A percentile compares a stretch with the other conserved stretches of the same genome.
Evolutionary conservation across 176 grass and related monocot species (phyloP).

Genomic region (Secale cereale): DNA sequence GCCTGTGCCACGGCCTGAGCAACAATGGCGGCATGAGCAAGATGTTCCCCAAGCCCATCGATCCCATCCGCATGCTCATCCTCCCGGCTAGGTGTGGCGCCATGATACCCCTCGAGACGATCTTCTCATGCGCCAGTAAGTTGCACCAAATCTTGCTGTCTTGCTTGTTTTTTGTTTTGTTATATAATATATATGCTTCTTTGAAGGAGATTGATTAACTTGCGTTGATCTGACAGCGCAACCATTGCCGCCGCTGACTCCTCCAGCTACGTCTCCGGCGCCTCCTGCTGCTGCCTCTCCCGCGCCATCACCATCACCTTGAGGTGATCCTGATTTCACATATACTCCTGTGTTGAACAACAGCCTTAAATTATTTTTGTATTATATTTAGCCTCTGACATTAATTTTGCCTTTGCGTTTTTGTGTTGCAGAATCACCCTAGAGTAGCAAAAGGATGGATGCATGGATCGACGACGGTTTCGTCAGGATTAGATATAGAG

Average conservation of each 20-base stretch:
- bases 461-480: no score
- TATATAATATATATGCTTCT: not conserved
- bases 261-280: not conserved
- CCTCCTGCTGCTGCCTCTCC: not conserved
- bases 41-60: slow-evolving; percentile 11
- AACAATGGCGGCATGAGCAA: slow-evolving; percentile 19
- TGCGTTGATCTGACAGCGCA: not conserved
- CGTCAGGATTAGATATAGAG: no score
- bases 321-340: no score
- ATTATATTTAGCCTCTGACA: no score
- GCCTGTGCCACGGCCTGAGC: slow-evolving; percentile 41
- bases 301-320: not conserved
- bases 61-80: slow-evolving; percentile 10
- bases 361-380: no score
- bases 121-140: not conserved
- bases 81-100: slow-evolving; percentile 15
- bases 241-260: not conserved
- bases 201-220: not conserved
- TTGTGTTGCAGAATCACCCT: no score
- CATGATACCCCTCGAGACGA: not conserved
- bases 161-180: not conserved
- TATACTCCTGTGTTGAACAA: no score
- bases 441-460: no score
- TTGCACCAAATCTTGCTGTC: no score
- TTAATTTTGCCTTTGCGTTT: no score